These are phyloP conservation scores for Saccharomyces hybrid DNA, from an alignment of 1,139 yeast species.

Conservation along the genomic window DNA sequence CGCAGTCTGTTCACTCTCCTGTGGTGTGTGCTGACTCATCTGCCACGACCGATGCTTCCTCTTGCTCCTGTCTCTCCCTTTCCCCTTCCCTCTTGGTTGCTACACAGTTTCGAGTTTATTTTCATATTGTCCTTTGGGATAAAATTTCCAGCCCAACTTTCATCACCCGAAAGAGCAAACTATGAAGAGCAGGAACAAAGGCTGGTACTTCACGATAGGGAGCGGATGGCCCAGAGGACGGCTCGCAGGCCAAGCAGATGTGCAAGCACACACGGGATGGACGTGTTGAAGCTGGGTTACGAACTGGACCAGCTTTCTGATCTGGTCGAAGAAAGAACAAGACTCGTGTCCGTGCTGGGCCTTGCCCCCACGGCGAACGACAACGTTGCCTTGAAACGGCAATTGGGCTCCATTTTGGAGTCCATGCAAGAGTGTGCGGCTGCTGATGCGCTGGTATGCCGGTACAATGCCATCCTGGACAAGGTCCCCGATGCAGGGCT, in stretches of 20 bases:
- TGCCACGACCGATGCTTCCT: not conserved
- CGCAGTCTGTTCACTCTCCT: not conserved
- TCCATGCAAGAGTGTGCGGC: constrained; percentile 9
- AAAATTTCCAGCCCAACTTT: not conserved
- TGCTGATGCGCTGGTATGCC: not conserved
- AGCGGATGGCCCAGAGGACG: not conserved
- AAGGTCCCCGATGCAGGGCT: not conserved
- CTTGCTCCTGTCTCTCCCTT: not conserved
- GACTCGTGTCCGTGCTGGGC: constrained; percentile 16
- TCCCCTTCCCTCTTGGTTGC: not conserved
- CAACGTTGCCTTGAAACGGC: constrained; percentile 17
- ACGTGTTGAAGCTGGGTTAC: constrained; percentile 18
- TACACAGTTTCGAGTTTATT: not conserved
- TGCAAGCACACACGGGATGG: constrained; percentile 9
- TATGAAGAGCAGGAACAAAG: not conserved
- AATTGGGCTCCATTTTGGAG: constrained; percentile 16
- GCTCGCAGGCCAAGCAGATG: not conserved
- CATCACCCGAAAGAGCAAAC: not conserved
- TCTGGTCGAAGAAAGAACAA: constrained; percentile 24
- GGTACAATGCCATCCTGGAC: constrained; percentile 8
- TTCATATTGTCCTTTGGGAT: not conserved
- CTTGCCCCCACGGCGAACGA: constrained; percentile 25
- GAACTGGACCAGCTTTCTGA: constrained; percentile 23
- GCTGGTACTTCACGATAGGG: not conserved
- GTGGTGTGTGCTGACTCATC: not conserved